Evolutionary conservation across 768 basidiomycete genomes (phyloP).

Genomic region (Boletus rufocinnamomeus): DNA sequence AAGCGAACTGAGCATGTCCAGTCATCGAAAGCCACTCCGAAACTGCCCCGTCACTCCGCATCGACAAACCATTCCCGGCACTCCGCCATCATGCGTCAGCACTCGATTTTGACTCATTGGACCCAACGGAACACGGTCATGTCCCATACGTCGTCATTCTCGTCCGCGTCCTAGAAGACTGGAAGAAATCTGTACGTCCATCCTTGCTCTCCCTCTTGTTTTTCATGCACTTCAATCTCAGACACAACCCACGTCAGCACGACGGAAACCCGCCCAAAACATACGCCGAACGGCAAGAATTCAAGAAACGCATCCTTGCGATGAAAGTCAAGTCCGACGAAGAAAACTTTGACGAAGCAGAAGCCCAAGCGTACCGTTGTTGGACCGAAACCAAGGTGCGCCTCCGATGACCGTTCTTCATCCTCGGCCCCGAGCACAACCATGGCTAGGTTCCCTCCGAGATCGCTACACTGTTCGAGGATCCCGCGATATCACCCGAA

Average conservation of each 20-base stretch:
- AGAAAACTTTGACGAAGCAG: constrained; percentile 97
- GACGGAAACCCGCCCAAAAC: constrained; percentile 55
- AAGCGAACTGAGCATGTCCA: constrained; percentile 31
- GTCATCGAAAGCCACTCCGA: constrained; percentile 92
- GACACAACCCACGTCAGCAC: constrained; percentile 50
- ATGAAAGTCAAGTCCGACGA: constrained; percentile 81
- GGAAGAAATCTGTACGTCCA: constrained; percentile 69
- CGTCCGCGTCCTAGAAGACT: constrained; percentile 77
- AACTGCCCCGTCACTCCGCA: constrained; percentile 69
- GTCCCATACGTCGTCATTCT: constrained; percentile 90
- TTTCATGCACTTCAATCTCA: not conserved
- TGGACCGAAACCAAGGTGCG: constrained; percentile 60
- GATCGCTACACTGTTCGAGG: constrained; percentile 60
- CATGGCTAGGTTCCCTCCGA: constrained; percentile 62
- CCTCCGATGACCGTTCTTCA: no score
- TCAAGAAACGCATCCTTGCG: constrained; percentile 65
- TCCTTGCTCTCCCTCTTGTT: not conserved
- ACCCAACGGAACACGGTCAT: constrained; percentile 87
- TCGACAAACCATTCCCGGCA: constrained; percentile 86
- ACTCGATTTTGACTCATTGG: constrained; percentile 76
- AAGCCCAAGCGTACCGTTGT: constrained; percentile 80
- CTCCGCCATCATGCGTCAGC: constrained; percentile 71
- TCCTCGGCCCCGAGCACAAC: not conserved
- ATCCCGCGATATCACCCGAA: constrained; percentile 50
- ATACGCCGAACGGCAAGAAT: constrained; percentile 68